Evolutionary conservation across 2,329 filamentous ascomycete genomes (phyloP).

Genomic region (Colletotrichum filicis): DNA sequence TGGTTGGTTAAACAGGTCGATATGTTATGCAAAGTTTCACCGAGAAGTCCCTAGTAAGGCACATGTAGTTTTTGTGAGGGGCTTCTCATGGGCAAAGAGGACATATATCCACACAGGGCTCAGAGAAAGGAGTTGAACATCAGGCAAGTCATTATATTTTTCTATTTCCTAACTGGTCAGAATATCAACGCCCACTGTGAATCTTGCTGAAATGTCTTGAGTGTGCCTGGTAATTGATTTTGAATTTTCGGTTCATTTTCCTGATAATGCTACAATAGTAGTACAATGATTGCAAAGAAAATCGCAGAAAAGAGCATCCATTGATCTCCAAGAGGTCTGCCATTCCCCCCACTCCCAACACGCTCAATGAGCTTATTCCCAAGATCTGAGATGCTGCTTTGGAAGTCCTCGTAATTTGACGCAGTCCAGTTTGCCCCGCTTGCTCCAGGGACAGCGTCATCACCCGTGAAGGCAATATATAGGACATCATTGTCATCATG

Average conservation of each 20-base stretch:
- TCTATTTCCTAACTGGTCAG: too few species aligned
- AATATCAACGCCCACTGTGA: too few species aligned
- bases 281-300: neutral
- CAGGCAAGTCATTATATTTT: too few species aligned
- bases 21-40: too few species aligned
- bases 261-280: neutral
- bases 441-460: conserved; percentile 65
- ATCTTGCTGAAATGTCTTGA: neutral
- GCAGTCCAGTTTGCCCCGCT: conserved; percentile 66
- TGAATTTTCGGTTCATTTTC: neutral
- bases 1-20: too few species aligned
- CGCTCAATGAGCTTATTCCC: conserved; percentile 63
- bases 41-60: too few species aligned
- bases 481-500: conserved; percentile 68
- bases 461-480: conserved; percentile 69
- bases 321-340: neutral
- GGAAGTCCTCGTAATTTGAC: conserved; percentile 58
- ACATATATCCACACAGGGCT: too few species aligned
- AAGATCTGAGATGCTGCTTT: conserved; percentile 60
- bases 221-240: neutral
- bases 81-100: too few species aligned
- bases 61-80: too few species aligned
- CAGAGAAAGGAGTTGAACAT: too few species aligned
- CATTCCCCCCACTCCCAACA: conserved; percentile 39
- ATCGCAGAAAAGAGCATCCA: neutral